Percentiles rank a stretch among this genome's conserved stretches.
phyloP scores from a whole-genome alignment of 805 yeast genomes.

The Lipomyces yamanashiensis region DNA sequence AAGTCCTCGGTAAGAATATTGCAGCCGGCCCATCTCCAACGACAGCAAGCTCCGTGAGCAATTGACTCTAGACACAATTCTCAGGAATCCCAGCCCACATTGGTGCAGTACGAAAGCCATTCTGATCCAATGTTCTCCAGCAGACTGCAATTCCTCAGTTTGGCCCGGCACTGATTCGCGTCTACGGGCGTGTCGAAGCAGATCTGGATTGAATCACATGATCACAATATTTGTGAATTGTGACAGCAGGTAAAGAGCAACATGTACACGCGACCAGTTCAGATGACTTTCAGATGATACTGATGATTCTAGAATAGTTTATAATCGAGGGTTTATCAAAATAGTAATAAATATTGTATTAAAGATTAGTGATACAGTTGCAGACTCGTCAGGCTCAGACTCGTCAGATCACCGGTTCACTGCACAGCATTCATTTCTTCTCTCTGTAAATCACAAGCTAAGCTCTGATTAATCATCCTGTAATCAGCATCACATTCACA shows the following conservation, averaged over 20 bases:
- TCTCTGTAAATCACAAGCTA: no score
- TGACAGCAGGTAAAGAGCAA: neutral
- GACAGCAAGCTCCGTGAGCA: neutral
- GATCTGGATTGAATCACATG: neutral
- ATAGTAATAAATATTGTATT: no score
- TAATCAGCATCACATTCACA: no score
- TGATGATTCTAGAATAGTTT: no score
- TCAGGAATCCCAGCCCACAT: neutral
- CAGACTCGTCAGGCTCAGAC: neutral
- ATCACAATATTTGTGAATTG: neutral
- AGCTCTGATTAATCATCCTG: no score
- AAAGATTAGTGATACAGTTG: neutral
- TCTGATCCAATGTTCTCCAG: neutral
- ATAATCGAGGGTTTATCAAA: no score
- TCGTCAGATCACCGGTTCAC: no score
- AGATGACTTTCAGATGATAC: neutral
- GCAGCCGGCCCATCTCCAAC: neutral
- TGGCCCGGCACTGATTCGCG: no score
- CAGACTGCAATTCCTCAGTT: no score
- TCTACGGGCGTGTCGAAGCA: neutral
- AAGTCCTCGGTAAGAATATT: neutral
- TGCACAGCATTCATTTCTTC: no score
- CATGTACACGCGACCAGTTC: neutral
- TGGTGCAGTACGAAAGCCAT: neutral
- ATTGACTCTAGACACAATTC: neutral